Evolutionary conservation across 2,329 filamentous ascomycete genomes (phyloP), one percentile per base, ranked within the genome.

Genomic region (Alternaria ventricosa): DNA sequence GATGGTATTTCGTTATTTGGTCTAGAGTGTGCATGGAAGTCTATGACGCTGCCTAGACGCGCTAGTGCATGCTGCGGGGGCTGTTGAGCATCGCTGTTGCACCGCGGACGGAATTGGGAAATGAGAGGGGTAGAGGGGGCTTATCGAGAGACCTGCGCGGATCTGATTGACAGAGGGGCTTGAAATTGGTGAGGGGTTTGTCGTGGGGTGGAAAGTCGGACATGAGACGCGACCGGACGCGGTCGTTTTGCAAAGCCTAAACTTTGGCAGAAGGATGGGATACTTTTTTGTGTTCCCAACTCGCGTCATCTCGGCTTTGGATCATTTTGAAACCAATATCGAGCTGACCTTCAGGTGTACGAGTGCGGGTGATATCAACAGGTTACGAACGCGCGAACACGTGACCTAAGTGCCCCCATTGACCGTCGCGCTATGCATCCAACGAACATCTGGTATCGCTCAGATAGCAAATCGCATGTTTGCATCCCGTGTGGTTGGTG

Each of bases 21-120:
- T 53, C 49, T 53, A 53, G 30, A 36, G 36, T 22, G 36, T 33
- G 20, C 18, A 23, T 30, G 11, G 11, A 65, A 61, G 54, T 67
- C 62, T 46, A 67, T 67, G 65, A 67, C 62, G 65, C 45, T 62
- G 51, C 55, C 59, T 28, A 59, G 60, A 18, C 43, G 57, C 55
- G 61, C 57, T 64, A 65, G 57, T 47, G 49, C 15, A 9, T 20
- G 7, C 11, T 13, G 20, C 23, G 20, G 44, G 13, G 30, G 3
- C 28, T 30, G 46, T 28, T 18, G 18, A 44, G 18, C 33, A 23
- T 55, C n/a, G 49, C 49, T 23, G 33, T 55, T 27, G 49, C 49
- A 36, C 20, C n/a, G 20, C 30, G 13, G 49, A 23, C 15, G 30
- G 20, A 23, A 36, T 13, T 18, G 22, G 44, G 28, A 23, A 3